Evolutionary conservation across 257 asterid genomes (phyloP), one percentile per base, ranked within the genome.

Genomic region (Mentha longifolia): DNA sequence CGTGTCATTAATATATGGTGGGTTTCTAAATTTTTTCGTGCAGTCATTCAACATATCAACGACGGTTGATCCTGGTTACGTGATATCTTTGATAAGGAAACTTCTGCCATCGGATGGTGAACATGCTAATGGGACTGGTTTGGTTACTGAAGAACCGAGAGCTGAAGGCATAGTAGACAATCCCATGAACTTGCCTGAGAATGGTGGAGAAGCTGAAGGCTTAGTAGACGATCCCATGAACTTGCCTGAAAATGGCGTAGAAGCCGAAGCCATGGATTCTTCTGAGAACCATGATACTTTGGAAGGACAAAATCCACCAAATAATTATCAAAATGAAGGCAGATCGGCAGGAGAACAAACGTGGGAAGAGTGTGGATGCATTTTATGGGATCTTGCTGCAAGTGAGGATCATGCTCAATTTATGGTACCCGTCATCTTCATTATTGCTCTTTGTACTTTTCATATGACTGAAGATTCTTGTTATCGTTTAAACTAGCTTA

Each of bases 321-420:
- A 80, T 78, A 84, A 67, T 20, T 67, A 39, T 57, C 72, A 75
- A 65, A 45, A 50, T 73, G 76, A 57, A 33, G 81, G 80, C 56
- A 75, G 31, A 58, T 68, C 83, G 16, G 79, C 59, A 17, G 74
- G 73, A 37, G 92, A 87, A 71, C 82, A 83, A 58, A 73, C 81
- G 55, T 95, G 98, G 99, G 97, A 92, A 78, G 98, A 92, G 77
- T 81, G 81, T 76, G 99, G 98, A 63, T 95, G 99, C 78, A 78
- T 94, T 68, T 83, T 95, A 62, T 92, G 99, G 99, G 99, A 95
- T 85, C 96, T 95, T 77, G 93, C 98, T 0, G 95, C 95, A 59
- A 88, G 81, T 82, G 90, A 84, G 85, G 88, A 85, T 72, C 96
- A 92, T 67, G 98, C 98, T 51, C 92, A 83, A 47, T 81, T 95